Evolutionary conservation across 169 alveolate genomes (phyloP).

Genomic region (Cardiosporidium cionae): DNA sequence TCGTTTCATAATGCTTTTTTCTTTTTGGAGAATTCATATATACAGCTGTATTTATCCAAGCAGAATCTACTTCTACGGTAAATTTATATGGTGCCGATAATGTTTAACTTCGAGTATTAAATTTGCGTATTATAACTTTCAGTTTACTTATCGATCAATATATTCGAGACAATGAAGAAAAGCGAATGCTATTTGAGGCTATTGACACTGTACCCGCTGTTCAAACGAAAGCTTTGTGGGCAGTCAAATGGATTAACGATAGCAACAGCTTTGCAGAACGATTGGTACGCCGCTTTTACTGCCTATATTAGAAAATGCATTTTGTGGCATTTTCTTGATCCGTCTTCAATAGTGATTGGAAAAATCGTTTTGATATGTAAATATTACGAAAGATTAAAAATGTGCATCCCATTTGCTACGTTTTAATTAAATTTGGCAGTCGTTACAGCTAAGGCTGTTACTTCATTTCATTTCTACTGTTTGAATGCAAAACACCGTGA

Average conservation of each 20-base stretch:
- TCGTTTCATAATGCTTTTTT: neutral
- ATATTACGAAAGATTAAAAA: too few species aligned
- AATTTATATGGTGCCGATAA: neutral
- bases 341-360: too few species aligned
- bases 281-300: too few species aligned
- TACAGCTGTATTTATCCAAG: neutral
- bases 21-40: neutral
- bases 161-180: slow-evolving; percentile 83
- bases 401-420: too few species aligned
- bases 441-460: too few species aligned
- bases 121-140: neutral
- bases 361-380: too few species aligned
- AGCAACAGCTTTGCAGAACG: slow-evolving; percentile 90
- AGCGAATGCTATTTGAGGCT: slow-evolving; percentile 85
- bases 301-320: too few species aligned
- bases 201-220: slow-evolving; percentile 85
- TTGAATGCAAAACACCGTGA: too few species aligned
- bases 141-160: slow-evolving; percentile 78
- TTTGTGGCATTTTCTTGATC: too few species aligned
- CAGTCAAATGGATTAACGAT: slow-evolving; percentile 87
- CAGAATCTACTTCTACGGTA: neutral
- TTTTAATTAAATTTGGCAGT: too few species aligned
- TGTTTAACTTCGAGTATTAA: neutral
- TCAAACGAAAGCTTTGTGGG: slow-evolving; percentile 30
- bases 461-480: too few species aligned